Conservation (phyloP, 2,329 filamentous ascomycete species). For the Acrocalymma vagum region DNA sequence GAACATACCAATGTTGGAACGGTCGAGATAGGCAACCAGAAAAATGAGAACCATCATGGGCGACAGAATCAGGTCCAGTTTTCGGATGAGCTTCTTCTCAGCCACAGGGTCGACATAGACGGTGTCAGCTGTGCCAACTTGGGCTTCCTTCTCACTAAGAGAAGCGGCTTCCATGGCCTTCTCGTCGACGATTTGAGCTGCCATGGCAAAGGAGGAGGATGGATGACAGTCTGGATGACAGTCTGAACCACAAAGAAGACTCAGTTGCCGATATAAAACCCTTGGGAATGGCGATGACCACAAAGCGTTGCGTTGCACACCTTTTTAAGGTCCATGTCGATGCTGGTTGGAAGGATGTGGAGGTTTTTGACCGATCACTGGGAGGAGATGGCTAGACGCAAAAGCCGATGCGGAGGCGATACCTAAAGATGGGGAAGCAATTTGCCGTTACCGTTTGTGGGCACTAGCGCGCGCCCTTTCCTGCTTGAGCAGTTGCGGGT, state of each 20-base stretch:
- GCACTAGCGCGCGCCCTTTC: too few relatives aligned
- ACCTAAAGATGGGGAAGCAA: not conserved
- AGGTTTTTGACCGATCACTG: conserved; percentile 12
- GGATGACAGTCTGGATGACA: not conserved
- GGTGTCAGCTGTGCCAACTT: conserved; percentile 9
- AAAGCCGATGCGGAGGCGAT: conserved; percentile 14
- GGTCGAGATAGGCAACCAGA: conserved; percentile 55
- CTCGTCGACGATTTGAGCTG: conserved; percentile 12
- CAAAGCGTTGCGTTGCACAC: not conserved
- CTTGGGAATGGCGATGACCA: not conserved
- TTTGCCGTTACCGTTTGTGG: too few relatives aligned
- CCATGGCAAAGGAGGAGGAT: conserved; percentile 11
- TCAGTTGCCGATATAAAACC: not conserved
- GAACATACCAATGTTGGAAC: conserved; percentile 58
- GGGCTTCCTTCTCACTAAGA: conserved; percentile 15
- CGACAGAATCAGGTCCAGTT: conserved; percentile 56
- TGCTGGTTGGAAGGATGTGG: not conserved
- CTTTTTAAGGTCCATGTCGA: conserved; percentile 2
- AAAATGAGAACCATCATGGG: conserved; percentile 65
- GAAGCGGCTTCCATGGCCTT: conserved; percentile 15
- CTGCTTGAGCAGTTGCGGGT: too few relatives aligned
- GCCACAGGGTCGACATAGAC: conserved; percentile 51
- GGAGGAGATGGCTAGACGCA: not conserved
- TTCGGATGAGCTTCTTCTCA: conserved; percentile 57
- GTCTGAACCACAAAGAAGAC: too few relatives aligned